These are phyloP conservation scores for Neoscytalidium dimidiatum DNA, from an alignment of 2,329 filamentous ascomycete genomes.

Conservation along the genomic window DNA sequence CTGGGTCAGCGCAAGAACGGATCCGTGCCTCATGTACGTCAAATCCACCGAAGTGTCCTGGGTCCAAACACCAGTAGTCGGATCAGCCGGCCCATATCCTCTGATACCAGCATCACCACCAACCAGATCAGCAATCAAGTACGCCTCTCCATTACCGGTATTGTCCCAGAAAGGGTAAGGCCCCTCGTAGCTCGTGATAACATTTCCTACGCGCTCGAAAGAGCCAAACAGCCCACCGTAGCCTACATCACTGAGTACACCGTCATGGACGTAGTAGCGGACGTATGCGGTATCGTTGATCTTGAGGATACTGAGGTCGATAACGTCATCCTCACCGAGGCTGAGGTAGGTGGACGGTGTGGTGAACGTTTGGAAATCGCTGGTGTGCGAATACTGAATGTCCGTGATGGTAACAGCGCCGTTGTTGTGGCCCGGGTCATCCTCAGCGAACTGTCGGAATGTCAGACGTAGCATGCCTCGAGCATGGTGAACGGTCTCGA, in stretches of 20 bases:
- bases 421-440: constrained; percentile 7
- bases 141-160: constrained; percentile 11
- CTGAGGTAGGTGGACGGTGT: constrained; percentile 18
- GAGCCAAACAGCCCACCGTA: constrained; percentile 21
- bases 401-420: constrained; percentile 18
- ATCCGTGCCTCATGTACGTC: constrained; percentile 22
- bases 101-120: constrained; percentile 16
- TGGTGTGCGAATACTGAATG: constrained; percentile 22
- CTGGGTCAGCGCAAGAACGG: constrained; percentile 18
- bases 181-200: constrained; percentile 22
- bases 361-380: constrained; percentile 22
- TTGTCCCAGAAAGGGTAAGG: constrained; percentile 22
- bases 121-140: constrained; percentile 21
- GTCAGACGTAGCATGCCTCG: neutral
- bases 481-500: neutral
- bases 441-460: constrained; percentile 16
- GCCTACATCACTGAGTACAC: constrained; percentile 21
- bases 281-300: constrained; percentile 21
- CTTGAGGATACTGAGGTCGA: constrained; percentile 24
- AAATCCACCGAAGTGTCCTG: constrained; percentile 17
- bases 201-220: constrained; percentile 14
- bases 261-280: constrained; percentile 22
- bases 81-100: constrained; percentile 17
- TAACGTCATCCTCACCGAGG: constrained; percentile 16
- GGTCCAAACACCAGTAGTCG: constrained; percentile 10